Conservation (phyloP, 495 filamentous ascomycete species). For the Talaromyces wortmannii region DNA sequence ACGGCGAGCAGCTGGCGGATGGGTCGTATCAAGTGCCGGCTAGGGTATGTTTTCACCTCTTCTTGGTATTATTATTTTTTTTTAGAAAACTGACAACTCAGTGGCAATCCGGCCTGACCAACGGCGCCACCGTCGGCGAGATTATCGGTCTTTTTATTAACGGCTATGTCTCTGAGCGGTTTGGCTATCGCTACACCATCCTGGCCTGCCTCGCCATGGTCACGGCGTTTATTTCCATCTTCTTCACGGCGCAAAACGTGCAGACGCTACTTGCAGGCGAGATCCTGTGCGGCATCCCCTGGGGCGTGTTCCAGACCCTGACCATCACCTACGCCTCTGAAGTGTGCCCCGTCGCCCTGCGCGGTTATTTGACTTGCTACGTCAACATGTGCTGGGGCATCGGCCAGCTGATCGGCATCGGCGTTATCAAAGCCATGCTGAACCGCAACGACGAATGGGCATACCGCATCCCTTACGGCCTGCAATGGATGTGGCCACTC, state of each 20-base stretch:
- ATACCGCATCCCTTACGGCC: constrained; percentile 61
- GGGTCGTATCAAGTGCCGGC: constrained; percentile 65
- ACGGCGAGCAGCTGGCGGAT: constrained; percentile 48
- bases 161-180: constrained; percentile 66
- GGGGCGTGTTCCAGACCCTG: constrained; percentile 77
- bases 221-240: constrained; percentile 65
- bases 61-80: not conserved
- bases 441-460: constrained; percentile 53
- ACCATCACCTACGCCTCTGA: constrained; percentile 79
- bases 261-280: constrained; percentile 63
- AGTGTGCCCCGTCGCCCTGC: constrained; percentile 65
- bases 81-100: constrained; percentile 13
- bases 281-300: constrained; percentile 72
- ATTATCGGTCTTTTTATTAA: constrained; percentile 73
- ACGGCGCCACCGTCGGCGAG: constrained; percentile 59
- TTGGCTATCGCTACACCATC: constrained; percentile 68
- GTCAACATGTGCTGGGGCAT: constrained; percentile 81
- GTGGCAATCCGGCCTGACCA: constrained; percentile 74
- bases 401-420: constrained; percentile 68
- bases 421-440: constrained; percentile 63
- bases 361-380: constrained; percentile 70
- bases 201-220: constrained; percentile 60
- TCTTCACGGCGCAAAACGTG: constrained; percentile 69
- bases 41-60: constrained; percentile 19
- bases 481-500: constrained; percentile 84